These are phyloP conservation scores for Coniferiporia sulphurascens DNA, from an alignment of 1,284 basidiomycete species.

Conservation along the genomic window DNA sequence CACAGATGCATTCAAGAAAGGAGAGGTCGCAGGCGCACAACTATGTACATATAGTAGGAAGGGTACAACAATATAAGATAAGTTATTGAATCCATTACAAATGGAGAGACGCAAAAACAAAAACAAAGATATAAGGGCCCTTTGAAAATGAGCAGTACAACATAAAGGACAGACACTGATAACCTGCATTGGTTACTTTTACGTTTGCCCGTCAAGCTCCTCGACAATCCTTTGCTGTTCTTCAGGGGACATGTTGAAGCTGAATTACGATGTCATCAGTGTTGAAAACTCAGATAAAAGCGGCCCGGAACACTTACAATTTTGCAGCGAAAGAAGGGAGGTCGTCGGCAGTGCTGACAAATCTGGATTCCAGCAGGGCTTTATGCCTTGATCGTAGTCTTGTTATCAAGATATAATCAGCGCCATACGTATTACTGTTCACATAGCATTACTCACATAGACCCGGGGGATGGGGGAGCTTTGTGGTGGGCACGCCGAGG, in stretches of 20 bases:
- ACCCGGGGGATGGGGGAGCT: conserved; percentile 38
- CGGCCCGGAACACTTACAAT: conserved; percentile 44
- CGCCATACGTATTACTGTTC: not conserved
- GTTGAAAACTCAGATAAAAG: not conserved
- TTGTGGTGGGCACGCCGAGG: conserved; percentile 58
- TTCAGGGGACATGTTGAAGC: conserved; percentile 9
- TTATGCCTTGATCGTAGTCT: conserved; percentile 50
- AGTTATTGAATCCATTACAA: no score
- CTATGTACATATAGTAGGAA: no score
- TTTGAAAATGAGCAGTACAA: not conserved
- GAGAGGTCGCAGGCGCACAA: no score
- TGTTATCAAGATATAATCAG: not conserved
- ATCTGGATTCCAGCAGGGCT: conserved; percentile 55
- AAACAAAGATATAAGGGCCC: not conserved
- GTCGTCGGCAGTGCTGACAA: conserved; percentile 46
- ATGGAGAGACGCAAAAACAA: not conserved
- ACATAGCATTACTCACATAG: conserved; percentile 40
- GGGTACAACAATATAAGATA: no score
- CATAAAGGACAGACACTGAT: not conserved
- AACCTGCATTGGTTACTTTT: not conserved
- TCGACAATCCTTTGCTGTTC: conserved; percentile 16
- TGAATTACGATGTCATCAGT: not conserved
- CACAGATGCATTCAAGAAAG: no score
- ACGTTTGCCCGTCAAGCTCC: conserved; percentile 15
- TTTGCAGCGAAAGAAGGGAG: conserved; percentile 52